phyloP scores from a whole-genome alignment of 2,329 filamentous ascomycete genomes.

The Calonectria leucothoes region DNA sequence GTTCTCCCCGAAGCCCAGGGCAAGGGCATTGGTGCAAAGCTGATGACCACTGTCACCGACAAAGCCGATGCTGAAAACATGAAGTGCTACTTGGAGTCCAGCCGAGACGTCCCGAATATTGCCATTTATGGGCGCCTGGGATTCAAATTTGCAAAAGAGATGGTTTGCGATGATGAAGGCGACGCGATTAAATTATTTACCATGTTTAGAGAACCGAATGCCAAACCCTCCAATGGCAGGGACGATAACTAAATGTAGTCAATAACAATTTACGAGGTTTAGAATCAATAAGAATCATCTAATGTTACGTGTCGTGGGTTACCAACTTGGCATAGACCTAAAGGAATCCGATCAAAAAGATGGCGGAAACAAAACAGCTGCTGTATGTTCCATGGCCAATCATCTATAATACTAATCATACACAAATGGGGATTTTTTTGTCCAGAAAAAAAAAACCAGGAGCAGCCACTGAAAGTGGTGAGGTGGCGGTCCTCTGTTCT shows the following conservation, averaged over 20 bases:
- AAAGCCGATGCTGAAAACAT: conserved; percentile 73
- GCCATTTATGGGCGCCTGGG: conserved; percentile 78
- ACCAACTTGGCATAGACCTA: neutral
- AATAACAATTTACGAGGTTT: neutral
- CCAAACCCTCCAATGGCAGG: conserved; percentile 30
- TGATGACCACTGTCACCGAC: conserved; percentile 73
- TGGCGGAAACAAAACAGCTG: neutral
- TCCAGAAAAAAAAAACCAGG: too few species aligned
- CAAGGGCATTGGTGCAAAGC: conserved; percentile 71
- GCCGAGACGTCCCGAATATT: conserved; percentile 74
- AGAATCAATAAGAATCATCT: neutral
- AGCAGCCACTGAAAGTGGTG: too few species aligned
- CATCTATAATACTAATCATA: neutral
- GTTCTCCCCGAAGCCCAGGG: conserved; percentile 74
- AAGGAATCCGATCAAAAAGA: neutral
- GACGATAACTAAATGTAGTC: neutral
- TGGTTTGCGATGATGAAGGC: conserved; percentile 74
- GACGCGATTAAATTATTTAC: conserved; percentile 64
- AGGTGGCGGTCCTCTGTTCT: too few species aligned
- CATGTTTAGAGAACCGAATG: conserved; percentile 57
- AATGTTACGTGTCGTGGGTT: neutral
- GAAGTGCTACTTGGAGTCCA: conserved; percentile 78
- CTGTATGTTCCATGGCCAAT: neutral
- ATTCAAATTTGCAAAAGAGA: conserved; percentile 72
- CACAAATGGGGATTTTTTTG: too few species aligned